Evolutionary conservation across 1,284 basidiomycete genomes (phyloP).

Genomic region (Wallemia ichthyophaga): DNA sequence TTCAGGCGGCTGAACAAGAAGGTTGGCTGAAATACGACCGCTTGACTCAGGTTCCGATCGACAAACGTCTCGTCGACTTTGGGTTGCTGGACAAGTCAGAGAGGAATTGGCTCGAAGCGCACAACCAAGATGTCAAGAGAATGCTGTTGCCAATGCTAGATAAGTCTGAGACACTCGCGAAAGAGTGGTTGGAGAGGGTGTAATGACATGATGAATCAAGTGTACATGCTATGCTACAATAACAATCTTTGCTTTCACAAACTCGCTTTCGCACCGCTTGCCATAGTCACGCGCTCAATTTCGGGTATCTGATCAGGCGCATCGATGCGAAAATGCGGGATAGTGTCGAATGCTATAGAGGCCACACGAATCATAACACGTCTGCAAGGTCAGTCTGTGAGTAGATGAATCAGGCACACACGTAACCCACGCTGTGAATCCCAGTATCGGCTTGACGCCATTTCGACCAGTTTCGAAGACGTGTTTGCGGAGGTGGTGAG

Average conservation of each 20-base stretch:
- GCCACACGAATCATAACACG: background rate
- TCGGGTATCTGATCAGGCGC: background rate
- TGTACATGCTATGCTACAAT: background rate
- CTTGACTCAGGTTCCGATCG: slow-evolving; percentile 67
- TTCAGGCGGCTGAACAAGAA: slow-evolving; percentile 35
- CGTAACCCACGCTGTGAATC: background rate
- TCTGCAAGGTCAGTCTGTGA: background rate
- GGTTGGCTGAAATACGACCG: slow-evolving; percentile 57
- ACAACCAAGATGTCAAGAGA: slow-evolving; percentile 42
- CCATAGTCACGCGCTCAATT: background rate
- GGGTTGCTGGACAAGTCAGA: slow-evolving; percentile 34
- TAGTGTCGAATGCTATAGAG: background rate
- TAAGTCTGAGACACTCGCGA: slow-evolving; percentile 5
- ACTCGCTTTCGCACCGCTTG: background rate
- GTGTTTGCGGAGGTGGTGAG: background rate
- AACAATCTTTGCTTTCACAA: background rate
- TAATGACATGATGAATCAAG: too few relatives aligned
- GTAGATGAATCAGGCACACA: too few relatives aligned
- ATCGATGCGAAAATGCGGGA: background rate
- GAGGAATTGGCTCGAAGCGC: slow-evolving; percentile 38
- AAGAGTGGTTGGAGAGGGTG: background rate
- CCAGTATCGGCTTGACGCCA: background rate
- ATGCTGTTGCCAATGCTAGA: slow-evolving; percentile 48
- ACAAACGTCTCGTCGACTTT: slow-evolving; percentile 46
- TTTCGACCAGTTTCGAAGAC: background rate